phyloP scores from a whole-genome alignment of 169 alveolate genomes.

The Eimeria maxima region DNA sequence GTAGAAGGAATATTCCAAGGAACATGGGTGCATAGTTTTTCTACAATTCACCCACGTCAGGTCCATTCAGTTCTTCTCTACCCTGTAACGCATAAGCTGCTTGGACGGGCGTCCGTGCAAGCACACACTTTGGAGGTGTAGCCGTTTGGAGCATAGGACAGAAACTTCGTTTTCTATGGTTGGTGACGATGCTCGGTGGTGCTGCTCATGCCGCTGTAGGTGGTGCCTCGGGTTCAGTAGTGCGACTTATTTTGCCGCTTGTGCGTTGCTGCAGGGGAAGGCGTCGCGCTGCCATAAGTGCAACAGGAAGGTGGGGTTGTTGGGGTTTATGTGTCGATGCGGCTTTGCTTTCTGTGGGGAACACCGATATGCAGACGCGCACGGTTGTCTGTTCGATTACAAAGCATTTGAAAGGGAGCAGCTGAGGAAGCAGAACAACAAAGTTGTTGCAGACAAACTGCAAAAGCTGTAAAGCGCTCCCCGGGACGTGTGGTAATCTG shows the following conservation, averaged over 20 bases:
- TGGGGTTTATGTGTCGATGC: slow-evolving; percentile 97
- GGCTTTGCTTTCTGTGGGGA: slow-evolving; percentile 93
- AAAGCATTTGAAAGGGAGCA: slow-evolving; percentile 91
- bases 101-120: too few relatives aligned
- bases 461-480: slow-evolving; percentile 88
- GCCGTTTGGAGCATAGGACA: background rate
- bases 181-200: background rate
- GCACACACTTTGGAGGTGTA: background rate
- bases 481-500: too few relatives aligned
- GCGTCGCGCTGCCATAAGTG: slow-evolving; percentile 94
- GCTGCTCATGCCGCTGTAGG: background rate
- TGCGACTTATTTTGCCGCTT: background rate
- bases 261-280: slow-evolving; percentile 41
- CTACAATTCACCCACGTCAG: too few relatives aligned
- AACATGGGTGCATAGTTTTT: background rate
- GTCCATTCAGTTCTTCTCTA: too few relatives aligned
- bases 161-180: background rate
- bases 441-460: slow-evolving; percentile 95
- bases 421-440: slow-evolving; percentile 93
- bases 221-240: too few relatives aligned
- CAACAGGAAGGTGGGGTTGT: slow-evolving; percentile 94
- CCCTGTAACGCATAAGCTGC: too few relatives aligned
- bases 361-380: slow-evolving; percentile 97
- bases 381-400: slow-evolving; percentile 96
- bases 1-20: background rate